These are phyloP conservation scores for Anethum foeniculum DNA, from an alignment of 140 eudicot species.

Conservation along the genomic window DNA sequence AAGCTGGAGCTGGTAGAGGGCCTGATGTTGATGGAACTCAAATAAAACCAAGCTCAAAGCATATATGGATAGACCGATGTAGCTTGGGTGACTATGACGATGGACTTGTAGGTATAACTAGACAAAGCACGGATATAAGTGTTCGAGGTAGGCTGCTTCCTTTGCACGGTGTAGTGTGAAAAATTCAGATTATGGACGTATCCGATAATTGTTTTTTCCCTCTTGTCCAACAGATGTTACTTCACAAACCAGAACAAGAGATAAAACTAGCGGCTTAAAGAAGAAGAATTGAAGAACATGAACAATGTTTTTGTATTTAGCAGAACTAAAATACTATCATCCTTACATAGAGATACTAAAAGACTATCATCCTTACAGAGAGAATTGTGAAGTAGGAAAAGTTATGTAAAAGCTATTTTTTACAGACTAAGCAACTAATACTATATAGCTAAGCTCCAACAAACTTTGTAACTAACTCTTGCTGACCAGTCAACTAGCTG, in stretches of 20 bases:
- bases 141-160: constrained; percentile 57
- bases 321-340: too few relatives aligned
- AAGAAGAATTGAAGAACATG: too few relatives aligned
- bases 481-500: too few relatives aligned
- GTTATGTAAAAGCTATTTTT: too few relatives aligned
- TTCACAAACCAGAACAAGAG: constrained; percentile 62
- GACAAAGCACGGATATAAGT: constrained; percentile 78
- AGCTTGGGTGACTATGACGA: constrained; percentile 76
- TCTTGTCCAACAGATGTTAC: constrained; percentile 47
- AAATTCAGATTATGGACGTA: background rate
- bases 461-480: too few relatives aligned
- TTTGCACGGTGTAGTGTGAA: background rate
- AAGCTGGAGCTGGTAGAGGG: constrained; percentile 85
- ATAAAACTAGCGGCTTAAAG: too few relatives aligned
- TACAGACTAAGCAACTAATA: too few relatives aligned
- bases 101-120: constrained; percentile 79
- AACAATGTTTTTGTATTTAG: too few relatives aligned
- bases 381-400: too few relatives aligned
- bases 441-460: too few relatives aligned
- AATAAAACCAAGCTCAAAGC: constrained; percentile 75
- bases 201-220: constrained; percentile 1
- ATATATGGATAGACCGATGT: constrained; percentile 92
- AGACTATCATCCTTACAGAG: too few relatives aligned
- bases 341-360: too few relatives aligned
- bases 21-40: constrained; percentile 89